Evolutionary conservation across 148 eudicot species (phyloP).

Genomic region (Diospyros lotus): DNA sequence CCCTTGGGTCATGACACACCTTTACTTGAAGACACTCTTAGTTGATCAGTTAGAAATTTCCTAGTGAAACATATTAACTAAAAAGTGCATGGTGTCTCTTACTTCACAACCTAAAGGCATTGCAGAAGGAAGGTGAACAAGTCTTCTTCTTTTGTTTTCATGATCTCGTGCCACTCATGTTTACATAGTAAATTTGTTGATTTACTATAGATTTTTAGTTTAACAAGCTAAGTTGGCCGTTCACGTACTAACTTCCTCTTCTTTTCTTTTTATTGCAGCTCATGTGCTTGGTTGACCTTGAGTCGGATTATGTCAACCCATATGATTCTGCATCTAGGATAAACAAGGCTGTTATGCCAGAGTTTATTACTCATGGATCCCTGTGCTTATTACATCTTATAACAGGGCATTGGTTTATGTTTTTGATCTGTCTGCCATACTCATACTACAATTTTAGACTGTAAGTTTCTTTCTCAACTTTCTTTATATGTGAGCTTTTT

Average conservation of each 20-base stretch:
- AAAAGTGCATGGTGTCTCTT: too few relatives aligned
- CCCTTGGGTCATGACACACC: too few relatives aligned
- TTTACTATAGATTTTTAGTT: too few relatives aligned
- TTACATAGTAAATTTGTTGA: too few relatives aligned
- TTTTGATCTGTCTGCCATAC: slow-evolving; percentile 39
- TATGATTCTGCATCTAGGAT: slow-evolving; percentile 45
- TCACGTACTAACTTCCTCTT: neutral
- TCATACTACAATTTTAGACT: slow-evolving; percentile 30
- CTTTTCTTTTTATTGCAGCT: slow-evolving; percentile 27
- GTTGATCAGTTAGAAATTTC: too few relatives aligned
- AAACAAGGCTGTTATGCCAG: slow-evolving; percentile 36
- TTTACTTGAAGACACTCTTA: too few relatives aligned
- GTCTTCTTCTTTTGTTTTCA: neutral
- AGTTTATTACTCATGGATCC: slow-evolving; percentile 38
- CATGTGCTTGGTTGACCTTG: slow-evolving; percentile 51
- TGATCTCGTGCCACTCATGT: too few relatives aligned
- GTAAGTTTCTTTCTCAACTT: slow-evolving; percentile 27
- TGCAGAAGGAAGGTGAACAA: too few relatives aligned
- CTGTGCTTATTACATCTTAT: slow-evolving; percentile 48
- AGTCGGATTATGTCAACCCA: slow-evolving; percentile 45
- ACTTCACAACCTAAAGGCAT: too few relatives aligned
- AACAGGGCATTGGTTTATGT: slow-evolving; percentile 45
- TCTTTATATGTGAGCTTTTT: neutral
- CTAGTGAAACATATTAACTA: too few relatives aligned
- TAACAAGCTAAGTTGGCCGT: neutral